phyloP scores from a whole-genome alignment of 2,329 filamentous ascomycete genomes.

The Coniochaeta prunicola region DNA sequence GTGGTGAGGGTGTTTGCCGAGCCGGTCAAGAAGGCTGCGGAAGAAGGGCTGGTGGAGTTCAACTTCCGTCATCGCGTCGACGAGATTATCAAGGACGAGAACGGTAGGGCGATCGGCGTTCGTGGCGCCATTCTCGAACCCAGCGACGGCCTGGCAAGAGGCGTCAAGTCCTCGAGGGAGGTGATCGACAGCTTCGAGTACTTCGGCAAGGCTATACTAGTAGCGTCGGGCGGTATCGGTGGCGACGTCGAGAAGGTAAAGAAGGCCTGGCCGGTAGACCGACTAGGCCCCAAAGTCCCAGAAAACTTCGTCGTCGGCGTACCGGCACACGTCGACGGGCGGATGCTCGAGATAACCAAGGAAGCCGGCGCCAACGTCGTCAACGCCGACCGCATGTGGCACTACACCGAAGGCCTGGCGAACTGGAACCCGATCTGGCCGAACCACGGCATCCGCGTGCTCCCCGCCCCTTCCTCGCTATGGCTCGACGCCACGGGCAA shows the following conservation, averaged over 20 bases:
- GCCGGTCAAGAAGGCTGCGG: constrained; percentile 44
- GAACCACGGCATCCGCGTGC: constrained; percentile 50
- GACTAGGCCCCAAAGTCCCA: constrained; percentile 48
- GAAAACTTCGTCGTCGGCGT: constrained; percentile 52
- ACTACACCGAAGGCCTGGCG: constrained; percentile 55
- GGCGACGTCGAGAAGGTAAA: constrained; percentile 55
- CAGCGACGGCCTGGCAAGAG: constrained; percentile 39
- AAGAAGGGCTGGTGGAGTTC: constrained; percentile 46
- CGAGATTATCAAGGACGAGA: constrained; percentile 43
- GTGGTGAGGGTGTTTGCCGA: constrained; percentile 50
- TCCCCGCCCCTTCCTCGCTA: constrained; percentile 53
- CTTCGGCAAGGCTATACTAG: constrained; percentile 42
- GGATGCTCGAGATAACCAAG: constrained; percentile 52
- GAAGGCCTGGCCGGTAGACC: constrained; percentile 48
- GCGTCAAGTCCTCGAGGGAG: constrained; percentile 41
- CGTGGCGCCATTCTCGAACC: constrained; percentile 42
- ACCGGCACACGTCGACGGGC: constrained; percentile 56
- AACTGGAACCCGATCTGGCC: constrained; percentile 61
- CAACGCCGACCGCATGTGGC: constrained; percentile 60
- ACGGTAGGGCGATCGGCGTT: constrained; percentile 44
- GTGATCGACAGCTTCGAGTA: constrained; percentile 46
- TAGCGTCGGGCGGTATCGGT: constrained; percentile 53
- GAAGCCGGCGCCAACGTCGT: constrained; percentile 44
- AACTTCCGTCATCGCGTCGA: constrained; percentile 51
- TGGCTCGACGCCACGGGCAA: constrained; percentile 57